Evolutionary conservation across 805 yeast genomes (phyloP).

Genomic region (Ogataea ganodermae): DNA sequence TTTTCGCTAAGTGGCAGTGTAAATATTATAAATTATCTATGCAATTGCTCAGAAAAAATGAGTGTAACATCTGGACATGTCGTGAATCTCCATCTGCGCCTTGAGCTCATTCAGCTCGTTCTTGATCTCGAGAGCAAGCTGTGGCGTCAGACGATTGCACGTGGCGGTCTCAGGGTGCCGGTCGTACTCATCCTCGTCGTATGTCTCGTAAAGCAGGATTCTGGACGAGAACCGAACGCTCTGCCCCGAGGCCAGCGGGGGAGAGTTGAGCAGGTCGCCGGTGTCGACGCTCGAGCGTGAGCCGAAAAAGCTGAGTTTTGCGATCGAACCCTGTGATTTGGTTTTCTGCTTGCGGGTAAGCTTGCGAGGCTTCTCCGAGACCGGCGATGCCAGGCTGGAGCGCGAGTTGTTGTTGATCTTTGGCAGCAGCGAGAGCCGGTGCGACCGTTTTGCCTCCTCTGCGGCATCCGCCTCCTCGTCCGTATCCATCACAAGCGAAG

Average conservation of each 20-base stretch:
- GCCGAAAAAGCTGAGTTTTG: constrained; percentile 21
- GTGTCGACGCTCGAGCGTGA: constrained; percentile 19
- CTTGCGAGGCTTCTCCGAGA: constrained; percentile 20
- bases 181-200: constrained; percentile 81
- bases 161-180: constrained; percentile 92
- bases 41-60: constrained; percentile 64
- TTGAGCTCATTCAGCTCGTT: constrained; percentile 82
- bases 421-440: constrained; percentile 19
- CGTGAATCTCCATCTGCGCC: constrained; percentile 81
- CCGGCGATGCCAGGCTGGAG: constrained; percentile 8
- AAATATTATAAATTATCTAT: not conserved
- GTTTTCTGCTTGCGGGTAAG: constrained; percentile 19
- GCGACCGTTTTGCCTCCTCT: constrained; percentile 17
- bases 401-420: constrained; percentile 11
- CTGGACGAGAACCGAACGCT: constrained; percentile 68
- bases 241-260: constrained; percentile 11
- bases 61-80: constrained; percentile 74
- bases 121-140: constrained; percentile 80
- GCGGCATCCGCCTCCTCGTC: constrained; percentile 12
- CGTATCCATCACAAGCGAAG: constrained; percentile 15
- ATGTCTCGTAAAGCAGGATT: constrained; percentile 83
- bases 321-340: constrained; percentile 24
- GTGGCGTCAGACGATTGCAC: constrained; percentile 87
- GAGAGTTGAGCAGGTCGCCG: constrained; percentile 13
- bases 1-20: constrained; percentile 1